These are phyloP conservation scores for Boechera stricta DNA, from an alignment of 345 rosid species.

Conservation along the genomic window DNA sequence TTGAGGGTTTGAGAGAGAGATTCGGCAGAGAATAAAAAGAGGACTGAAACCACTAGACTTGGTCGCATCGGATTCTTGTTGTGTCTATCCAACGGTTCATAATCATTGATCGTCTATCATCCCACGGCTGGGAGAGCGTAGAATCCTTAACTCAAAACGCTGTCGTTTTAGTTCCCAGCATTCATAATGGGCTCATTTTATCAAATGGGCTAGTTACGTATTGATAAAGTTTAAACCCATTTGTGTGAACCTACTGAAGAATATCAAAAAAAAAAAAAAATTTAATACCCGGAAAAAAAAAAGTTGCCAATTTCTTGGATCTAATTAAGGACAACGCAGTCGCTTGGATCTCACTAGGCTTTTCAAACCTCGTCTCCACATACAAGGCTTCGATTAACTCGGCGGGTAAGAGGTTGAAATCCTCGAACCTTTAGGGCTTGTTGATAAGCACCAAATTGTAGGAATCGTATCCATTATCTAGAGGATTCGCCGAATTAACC, in stretches of 20 bases:
- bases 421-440: no score
- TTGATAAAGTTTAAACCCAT: neutral
- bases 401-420: no score
- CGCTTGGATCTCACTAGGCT: no score
- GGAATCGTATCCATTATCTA: no score
- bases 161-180: neutral
- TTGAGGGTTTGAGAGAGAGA: conserved; percentile 14
- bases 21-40: conserved; percentile 23
- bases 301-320: no score
- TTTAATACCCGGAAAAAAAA: no score
- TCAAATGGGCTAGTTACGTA: neutral
- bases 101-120: neutral
- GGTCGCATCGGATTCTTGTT: conserved; percentile 44
- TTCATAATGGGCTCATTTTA: neutral
- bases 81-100: conserved; percentile 11
- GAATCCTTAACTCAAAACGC: neutral
- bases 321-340: no score
- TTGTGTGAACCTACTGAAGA: neutral
- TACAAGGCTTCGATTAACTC: no score
- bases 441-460: no score
- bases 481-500: no score
- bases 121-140: conserved; percentile 17
- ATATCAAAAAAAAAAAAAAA: no score
- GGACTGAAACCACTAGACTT: conserved; percentile 9
- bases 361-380: no score